Conservation (phyloP, 2,329 filamentous ascomycete species). For the Colletotrichum lentis region DNA sequence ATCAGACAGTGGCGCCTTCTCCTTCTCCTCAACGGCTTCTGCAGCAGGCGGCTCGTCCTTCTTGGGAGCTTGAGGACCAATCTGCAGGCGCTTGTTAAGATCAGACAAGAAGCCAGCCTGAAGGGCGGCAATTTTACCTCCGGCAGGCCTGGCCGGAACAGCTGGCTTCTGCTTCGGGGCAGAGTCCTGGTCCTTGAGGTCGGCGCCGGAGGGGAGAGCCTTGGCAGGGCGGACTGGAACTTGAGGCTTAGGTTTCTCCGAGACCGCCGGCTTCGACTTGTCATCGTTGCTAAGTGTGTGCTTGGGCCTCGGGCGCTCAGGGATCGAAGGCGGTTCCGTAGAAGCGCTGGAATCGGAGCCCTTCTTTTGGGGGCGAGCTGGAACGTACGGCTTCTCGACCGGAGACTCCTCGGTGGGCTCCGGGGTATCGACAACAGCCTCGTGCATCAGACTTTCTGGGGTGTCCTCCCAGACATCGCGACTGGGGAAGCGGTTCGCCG, state of each 20-base stretch:
- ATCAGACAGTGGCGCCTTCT: slow-evolving; percentile 84
- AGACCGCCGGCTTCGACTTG: slow-evolving; percentile 54
- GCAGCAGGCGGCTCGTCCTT: slow-evolving; percentile 39
- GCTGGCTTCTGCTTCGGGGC: slow-evolving; percentile 79
- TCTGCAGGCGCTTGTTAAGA: slow-evolving; percentile 84
- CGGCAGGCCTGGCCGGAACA: slow-evolving; percentile 79
- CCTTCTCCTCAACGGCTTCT: slow-evolving; percentile 35
- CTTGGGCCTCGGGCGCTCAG: slow-evolving; percentile 64
- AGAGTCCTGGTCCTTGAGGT: slow-evolving; percentile 54
- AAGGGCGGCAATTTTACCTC: slow-evolving; percentile 87
- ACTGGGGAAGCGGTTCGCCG: slow-evolving; percentile 83
- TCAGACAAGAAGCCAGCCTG: slow-evolving; percentile 94
- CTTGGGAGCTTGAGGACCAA: slow-evolving; percentile 83
- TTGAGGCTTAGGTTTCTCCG: slow-evolving; percentile 66
- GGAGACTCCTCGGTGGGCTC: slow-evolving; percentile 55
- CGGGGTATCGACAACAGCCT: slow-evolving; percentile 73
- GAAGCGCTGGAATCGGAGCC: slow-evolving; percentile 42
- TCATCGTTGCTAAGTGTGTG: slow-evolving; percentile 50
- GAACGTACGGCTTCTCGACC: slow-evolving; percentile 67
- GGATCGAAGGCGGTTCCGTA: slow-evolving; percentile 56
- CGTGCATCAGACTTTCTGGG: slow-evolving; percentile 81
- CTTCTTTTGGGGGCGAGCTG: slow-evolving; percentile 60
- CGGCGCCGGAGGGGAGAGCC: slow-evolving; percentile 49
- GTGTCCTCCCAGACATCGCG: slow-evolving; percentile 94
- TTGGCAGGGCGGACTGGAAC: slow-evolving; percentile 71